A percentile compares a stretch with the other conserved stretches of the same genome.
phyloP scores from a whole-genome alignment of 73 alveolate species.

The Tetrahymena thermophila region DNA sequence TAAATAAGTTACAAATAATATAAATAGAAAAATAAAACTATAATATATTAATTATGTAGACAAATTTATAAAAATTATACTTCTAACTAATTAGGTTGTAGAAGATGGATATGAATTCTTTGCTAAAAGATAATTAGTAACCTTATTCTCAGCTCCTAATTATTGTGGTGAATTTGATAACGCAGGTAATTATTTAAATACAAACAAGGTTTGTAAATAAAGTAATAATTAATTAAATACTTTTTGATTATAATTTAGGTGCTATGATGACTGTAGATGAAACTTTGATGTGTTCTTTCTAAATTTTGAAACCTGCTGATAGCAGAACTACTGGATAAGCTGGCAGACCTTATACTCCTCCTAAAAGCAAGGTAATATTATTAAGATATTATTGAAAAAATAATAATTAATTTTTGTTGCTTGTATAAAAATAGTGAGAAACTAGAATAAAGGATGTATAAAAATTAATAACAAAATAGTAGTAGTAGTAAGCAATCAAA shows the following conservation, averaged over 20 bases:
- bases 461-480: neutral
- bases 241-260: conserved; percentile 19
- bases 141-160: conserved; percentile 93
- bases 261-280: conserved; percentile 94
- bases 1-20: neutral
- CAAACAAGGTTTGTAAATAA: conserved; percentile 60
- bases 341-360: neutral
- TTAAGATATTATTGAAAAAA: too few relatives aligned
- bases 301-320: conserved; percentile 85
- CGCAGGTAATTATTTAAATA: conserved; percentile 59
- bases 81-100: conserved; percentile 5
- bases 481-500: neutral
- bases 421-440: neutral
- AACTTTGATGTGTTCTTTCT: conserved; percentile 85
- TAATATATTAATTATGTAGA: too few relatives aligned
- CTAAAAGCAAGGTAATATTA: neutral
- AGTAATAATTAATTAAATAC: neutral
- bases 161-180: conserved; percentile 94
- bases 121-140: conserved; percentile 89
- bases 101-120: conserved; percentile 97
- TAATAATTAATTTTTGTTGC: neutral
- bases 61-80: neutral
- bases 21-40: neutral
- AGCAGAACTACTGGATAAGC: conserved; percentile 44
- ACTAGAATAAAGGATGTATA: neutral